Evolutionary conservation across 176 grass and related monocot genomes (phyloP).

Genomic region (Pharus latifolius): DNA sequence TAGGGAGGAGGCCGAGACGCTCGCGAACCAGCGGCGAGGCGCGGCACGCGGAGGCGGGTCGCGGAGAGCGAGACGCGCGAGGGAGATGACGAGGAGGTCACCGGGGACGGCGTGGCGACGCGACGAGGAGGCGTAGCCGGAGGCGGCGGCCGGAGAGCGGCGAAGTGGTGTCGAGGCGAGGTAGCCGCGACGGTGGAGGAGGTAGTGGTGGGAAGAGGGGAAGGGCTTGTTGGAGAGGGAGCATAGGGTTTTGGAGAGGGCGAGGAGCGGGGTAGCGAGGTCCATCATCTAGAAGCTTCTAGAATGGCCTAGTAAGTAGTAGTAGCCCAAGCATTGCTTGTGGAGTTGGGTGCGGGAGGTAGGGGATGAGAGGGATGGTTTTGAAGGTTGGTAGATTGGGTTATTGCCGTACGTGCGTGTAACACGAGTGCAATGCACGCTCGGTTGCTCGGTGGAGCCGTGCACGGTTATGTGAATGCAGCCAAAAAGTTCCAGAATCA

Average conservation of each 20-base stretch:
- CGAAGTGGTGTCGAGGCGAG: neutral
- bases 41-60: slow-evolving; percentile 7
- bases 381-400: neutral
- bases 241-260: slow-evolving; percentile 58
- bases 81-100: slow-evolving; percentile 50
- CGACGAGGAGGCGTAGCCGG: neutral
- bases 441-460: no score
- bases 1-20: slow-evolving; percentile 49
- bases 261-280: slow-evolving; percentile 49
- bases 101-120: slow-evolving; percentile 1
- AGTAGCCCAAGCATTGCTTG: slow-evolving; percentile 4
- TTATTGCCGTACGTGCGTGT: neutral
- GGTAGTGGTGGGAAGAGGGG: slow-evolving; percentile 33
- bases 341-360: neutral
- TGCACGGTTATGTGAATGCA: no score
- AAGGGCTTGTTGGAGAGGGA: slow-evolving; percentile 31
- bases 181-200: slow-evolving; percentile 7
- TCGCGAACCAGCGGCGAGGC: slow-evolving; percentile 52
- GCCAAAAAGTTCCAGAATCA: no score
- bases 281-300: slow-evolving; percentile 42
- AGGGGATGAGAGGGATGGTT: neutral
- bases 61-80: slow-evolving; percentile 45
- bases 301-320: neutral
- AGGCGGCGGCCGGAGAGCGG: slow-evolving; percentile 7
- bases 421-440: neutral